phyloP scores from a whole-genome alignment of 2,329 filamentous ascomycete species.

The Neocatenulostroma microsporum region DNA sequence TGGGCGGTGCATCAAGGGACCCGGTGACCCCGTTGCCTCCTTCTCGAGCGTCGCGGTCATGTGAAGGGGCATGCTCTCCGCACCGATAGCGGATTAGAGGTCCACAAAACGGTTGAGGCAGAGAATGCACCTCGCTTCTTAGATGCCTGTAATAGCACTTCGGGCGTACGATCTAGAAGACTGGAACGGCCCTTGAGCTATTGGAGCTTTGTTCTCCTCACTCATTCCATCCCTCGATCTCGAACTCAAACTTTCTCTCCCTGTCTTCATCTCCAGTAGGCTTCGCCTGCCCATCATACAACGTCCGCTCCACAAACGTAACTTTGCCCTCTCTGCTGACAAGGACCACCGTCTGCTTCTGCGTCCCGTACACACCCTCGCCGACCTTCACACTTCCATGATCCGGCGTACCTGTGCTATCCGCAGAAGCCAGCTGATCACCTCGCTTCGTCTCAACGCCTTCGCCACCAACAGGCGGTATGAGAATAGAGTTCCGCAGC shows the following conservation, averaged over 20 bases:
- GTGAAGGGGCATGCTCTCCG: no score
- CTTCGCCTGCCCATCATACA: constrained; percentile 48
- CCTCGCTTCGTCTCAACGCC: constrained; percentile 33
- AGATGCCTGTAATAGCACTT: no score
- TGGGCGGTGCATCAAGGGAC: no score
- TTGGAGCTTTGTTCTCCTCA: no score
- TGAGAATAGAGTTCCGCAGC: constrained; percentile 53
- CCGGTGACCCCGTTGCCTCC: no score
- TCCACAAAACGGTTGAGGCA: no score
- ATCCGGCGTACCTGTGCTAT: constrained; percentile 12
- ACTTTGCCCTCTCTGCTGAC: constrained; percentile 49
- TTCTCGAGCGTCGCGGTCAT: no score
- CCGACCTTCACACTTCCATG: constrained; percentile 15
- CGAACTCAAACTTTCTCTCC: constrained; percentile 42
- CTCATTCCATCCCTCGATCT: constrained; percentile 37
- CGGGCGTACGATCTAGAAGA: no score
- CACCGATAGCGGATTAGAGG: no score
- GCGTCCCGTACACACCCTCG: constrained; percentile 52
- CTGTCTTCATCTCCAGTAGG: constrained; percentile 40
- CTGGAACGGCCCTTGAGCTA: no score
- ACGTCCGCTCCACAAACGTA: constrained; percentile 55
- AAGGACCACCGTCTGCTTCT: constrained; percentile 56
- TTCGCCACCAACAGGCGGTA: constrained; percentile 48
- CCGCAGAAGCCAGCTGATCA: constrained; percentile 35
- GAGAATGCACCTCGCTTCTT: no score